phyloP scores from a whole-genome alignment of 768 basidiomycete species.

The Crassisporium funariophilum region DNA sequence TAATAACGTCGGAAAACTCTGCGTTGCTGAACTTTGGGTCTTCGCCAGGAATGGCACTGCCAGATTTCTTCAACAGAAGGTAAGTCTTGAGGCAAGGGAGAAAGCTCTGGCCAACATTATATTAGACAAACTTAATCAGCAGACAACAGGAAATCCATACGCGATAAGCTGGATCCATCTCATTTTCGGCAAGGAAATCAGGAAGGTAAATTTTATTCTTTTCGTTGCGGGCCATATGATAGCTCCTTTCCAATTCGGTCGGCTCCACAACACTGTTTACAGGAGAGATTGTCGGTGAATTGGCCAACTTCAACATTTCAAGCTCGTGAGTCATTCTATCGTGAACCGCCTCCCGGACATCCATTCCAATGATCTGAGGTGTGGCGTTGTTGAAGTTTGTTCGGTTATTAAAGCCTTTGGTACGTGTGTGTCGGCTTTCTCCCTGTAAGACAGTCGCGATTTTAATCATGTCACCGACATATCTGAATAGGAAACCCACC shows the following conservation, averaged over 20 bases:
- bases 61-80: constrained; percentile 2
- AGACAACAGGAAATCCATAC: constrained; percentile 1
- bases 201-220: constrained; percentile 2
- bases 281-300: not conserved
- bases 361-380: constrained; percentile 17
- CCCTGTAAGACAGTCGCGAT: constrained; percentile 25
- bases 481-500: constrained; percentile 5
- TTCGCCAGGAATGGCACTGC: constrained; percentile 4
- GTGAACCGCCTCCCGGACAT: constrained; percentile 12
- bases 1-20: constrained; percentile 17
- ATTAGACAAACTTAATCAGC: constrained; percentile 1
- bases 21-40: constrained; percentile 9
- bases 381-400: constrained; percentile 17
- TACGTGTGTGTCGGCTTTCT: constrained; percentile 21
- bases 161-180: not conserved
- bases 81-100: constrained; percentile 17
- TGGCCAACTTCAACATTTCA: not conserved
- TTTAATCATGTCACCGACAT: not conserved
- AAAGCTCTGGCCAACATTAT: constrained; percentile 27
- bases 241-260: not conserved
- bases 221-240: constrained; percentile 4
- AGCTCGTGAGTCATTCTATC: constrained; percentile 10
- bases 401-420: constrained; percentile 10
- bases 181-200: not conserved
- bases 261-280: not conserved